phyloP scores from a whole-genome alignment of 2,329 filamentous ascomycete genomes.

The Colletotrichum euphorbiae region DNA sequence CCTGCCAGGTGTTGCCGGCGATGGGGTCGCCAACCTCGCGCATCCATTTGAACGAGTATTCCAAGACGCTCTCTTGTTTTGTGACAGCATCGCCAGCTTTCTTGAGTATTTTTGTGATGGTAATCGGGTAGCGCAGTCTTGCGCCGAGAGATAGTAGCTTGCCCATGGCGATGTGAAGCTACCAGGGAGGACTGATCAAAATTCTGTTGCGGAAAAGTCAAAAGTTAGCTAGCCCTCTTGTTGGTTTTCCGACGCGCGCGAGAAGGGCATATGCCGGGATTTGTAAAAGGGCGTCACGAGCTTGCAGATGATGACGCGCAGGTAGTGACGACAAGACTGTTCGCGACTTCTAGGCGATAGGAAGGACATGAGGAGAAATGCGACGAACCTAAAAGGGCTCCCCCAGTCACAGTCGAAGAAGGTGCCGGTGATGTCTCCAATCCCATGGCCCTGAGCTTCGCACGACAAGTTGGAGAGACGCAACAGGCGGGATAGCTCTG shows the following conservation, averaged over 20 bases:
- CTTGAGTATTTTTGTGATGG: conserved; percentile 86
- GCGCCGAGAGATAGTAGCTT: conserved; percentile 65
- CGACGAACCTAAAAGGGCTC: conserved; percentile 38
- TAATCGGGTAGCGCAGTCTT: conserved; percentile 91
- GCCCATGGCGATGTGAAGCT: conserved; percentile 50
- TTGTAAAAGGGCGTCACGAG: not conserved
- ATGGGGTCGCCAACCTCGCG: conserved; percentile 78
- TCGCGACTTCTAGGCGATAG: not conserved
- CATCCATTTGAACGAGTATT: conserved; percentile 87
- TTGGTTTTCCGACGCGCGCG: not conserved
- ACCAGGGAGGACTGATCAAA: conserved; percentile 22
- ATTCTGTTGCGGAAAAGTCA: conserved; percentile 6
- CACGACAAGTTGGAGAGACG: conserved; percentile 9
- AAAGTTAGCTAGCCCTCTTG: conserved; percentile 16
- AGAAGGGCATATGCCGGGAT: too few species aligned
- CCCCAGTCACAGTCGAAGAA: conserved; percentile 31
- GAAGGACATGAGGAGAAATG: not conserved
- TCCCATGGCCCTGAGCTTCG: conserved; percentile 39
- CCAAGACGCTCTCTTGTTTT: conserved; percentile 82
- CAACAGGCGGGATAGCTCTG: conserved; percentile 25
- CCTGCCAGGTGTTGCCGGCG: conserved; percentile 70
- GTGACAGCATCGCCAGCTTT: conserved; percentile 78
- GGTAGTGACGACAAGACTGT: not conserved
- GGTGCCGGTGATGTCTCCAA: conserved; percentile 34
- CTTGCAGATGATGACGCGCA: not conserved